Evolutionary conservation across 371 early-diverging fungal species (phyloP), one percentile per base, ranked within the genome.

Genomic region (Mortierella sp.): DNA sequence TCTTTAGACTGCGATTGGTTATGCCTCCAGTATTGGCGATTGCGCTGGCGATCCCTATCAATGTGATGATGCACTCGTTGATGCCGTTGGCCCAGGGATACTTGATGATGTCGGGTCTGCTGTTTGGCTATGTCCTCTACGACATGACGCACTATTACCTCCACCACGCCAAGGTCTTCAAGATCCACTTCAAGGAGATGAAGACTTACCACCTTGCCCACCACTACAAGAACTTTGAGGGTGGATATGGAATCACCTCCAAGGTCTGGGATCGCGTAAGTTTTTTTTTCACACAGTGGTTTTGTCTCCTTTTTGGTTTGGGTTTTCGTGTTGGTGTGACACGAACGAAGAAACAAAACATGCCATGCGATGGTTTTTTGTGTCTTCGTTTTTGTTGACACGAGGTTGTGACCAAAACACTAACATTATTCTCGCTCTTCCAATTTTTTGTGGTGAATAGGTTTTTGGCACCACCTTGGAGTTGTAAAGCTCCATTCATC

Each of bases 121-220:
- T 93, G 63, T 86, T 91, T 70, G 98, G 97, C 8, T 98, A 97
- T 79, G 89, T 98, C 19, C 85, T 90, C 64, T 98, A 98, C 81
- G 99, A 98, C 71, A 85, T 96, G 86, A 91, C 93, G 41, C 99
- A 98, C 79, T 98, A 97, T 86, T 97, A 95, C 87, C 91, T 97
- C 41, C 99, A 98, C 85, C 99, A 98, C 85, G 96, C 96, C 24
- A 87, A 91, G 22, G 94, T 95, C 4, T 67, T 90, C 66, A 87
- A 90, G 58, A 78, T 90, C 41, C 92, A 95, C 61, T 90, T 97
- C 70, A 89, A 90, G 68, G 92, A 93, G 66, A 93, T 98, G 91
- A 98, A 98, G 80, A 89, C 94, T 45, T 98, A 97, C 79, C 99
- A 98, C 79, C 83, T 98, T 68, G 96, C 95, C 44, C 99, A 98